phyloP scores from a whole-genome alignment of 768 basidiomycete species.

The Ramaria rubella region DNA sequence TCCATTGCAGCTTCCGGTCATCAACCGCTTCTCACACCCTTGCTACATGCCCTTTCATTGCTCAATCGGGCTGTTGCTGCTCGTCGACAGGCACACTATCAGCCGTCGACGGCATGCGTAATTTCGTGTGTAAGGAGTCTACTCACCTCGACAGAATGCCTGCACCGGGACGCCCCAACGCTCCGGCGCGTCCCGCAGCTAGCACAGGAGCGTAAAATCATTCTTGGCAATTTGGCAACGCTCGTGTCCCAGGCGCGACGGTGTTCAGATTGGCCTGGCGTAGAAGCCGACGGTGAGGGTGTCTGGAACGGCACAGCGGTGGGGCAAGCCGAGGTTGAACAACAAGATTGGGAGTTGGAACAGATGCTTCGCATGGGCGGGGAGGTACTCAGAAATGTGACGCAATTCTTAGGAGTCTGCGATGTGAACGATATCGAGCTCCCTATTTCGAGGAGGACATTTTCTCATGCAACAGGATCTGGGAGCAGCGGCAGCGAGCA shows the following conservation, averaged over 20 bases:
- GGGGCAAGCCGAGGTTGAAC: slow-evolving; percentile 38
- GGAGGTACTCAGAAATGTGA: slow-evolving; percentile 74
- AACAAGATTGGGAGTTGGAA: slow-evolving; percentile 53
- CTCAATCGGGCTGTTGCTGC: slow-evolving; percentile 78
- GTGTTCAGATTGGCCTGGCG: slow-evolving; percentile 18
- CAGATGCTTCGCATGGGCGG: slow-evolving; percentile 77
- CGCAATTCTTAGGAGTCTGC: slow-evolving; percentile 55
- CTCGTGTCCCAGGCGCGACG: slow-evolving; percentile 67
- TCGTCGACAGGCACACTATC: slow-evolving; percentile 78
- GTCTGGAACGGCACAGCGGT: slow-evolving; percentile 37
- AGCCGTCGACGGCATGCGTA: slow-evolving; percentile 90
- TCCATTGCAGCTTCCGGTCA: slow-evolving; percentile 3
- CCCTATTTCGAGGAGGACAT: slow-evolving; percentile 7
- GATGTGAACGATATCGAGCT: slow-evolving; percentile 28
- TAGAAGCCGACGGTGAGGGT: slow-evolving; percentile 39
- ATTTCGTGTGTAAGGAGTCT: slow-evolving; percentile 90
- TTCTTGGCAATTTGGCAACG: slow-evolving; percentile 72
- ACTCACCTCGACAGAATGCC: slow-evolving; percentile 74
- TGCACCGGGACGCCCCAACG: slow-evolving; percentile 72
- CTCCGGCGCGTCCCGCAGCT: slow-evolving; percentile 62
- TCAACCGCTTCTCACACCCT: slow-evolving; percentile 73
- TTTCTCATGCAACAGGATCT: not conserved
- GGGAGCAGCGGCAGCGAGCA: slow-evolving; percentile 2
- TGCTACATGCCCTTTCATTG: slow-evolving; percentile 79
- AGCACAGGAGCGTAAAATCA: slow-evolving; percentile 70